Percentiles rank a stretch among this genome's conserved stretches.
phyloP scores from a whole-genome alignment of 805 yeast genomes.

The Tetrapisispora iriomotensis region DNA sequence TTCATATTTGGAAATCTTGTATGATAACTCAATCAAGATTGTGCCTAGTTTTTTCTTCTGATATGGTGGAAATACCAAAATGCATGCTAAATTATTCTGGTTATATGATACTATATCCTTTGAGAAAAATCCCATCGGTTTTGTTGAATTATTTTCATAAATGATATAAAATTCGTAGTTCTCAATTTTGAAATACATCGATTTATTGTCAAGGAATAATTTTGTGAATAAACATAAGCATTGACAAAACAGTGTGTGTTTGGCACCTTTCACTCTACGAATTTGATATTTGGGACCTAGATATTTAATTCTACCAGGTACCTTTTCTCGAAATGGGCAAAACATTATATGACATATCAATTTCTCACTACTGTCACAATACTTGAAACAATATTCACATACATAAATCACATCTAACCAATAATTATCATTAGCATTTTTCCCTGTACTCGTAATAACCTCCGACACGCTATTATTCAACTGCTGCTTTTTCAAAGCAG shows the following conservation, averaged over 20 bases:
- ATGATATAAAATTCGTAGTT: constrained; percentile 71
- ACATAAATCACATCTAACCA: constrained; percentile 61
- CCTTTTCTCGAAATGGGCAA: constrained; percentile 36
- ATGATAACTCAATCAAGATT: constrained; percentile 72
- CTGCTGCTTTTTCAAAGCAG: background rate
- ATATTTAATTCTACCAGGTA: constrained; percentile 66
- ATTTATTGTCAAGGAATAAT: constrained; percentile 80
- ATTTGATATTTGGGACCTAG: constrained; percentile 48
- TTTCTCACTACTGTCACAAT: constrained; percentile 40
- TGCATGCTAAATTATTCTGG: constrained; percentile 81
- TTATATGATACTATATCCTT: constrained; percentile 72
- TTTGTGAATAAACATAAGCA: constrained; percentile 77
- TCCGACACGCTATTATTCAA: background rate
- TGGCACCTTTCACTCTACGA: constrained; percentile 56
- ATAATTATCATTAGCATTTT: background rate
- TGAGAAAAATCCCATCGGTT: constrained; percentile 87
- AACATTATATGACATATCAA: constrained; percentile 40
- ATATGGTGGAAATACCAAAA: constrained; percentile 84
- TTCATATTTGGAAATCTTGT: constrained; percentile 59
- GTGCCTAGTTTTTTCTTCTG: constrained; percentile 74
- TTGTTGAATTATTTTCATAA: constrained; percentile 40
- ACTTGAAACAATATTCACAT: constrained; percentile 80
- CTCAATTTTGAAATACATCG: constrained; percentile 72
- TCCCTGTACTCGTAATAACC: background rate
- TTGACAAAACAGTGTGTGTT: constrained; percentile 64